Evolutionary conservation across 1,284 basidiomycete species (phyloP).

Genomic region (Rhodotorula sp.): DNA sequence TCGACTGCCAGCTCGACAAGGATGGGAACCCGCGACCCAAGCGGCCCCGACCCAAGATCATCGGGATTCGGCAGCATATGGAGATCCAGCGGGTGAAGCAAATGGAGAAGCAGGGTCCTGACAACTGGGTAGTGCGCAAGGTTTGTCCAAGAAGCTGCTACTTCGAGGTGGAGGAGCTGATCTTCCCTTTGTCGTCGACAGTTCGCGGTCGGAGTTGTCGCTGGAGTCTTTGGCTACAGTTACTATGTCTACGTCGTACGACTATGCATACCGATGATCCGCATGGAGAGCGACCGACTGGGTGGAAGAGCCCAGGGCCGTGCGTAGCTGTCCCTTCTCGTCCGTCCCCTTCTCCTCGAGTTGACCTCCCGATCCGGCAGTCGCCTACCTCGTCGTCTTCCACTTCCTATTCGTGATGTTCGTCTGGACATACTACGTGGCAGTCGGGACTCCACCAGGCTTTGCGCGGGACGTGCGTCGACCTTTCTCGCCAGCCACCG

Average conservation of each 20-base stretch:
- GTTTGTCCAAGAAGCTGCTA: background rate
- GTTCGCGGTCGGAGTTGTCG: constrained; percentile 35
- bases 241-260: constrained; percentile 44
- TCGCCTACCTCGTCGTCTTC: constrained; percentile 42
- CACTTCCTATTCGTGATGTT: constrained; percentile 43
- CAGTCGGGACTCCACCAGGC: constrained; percentile 38
- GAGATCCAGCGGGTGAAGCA: constrained; percentile 20
- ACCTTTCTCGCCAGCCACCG: background rate
- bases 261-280: constrained; percentile 40
- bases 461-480: constrained; percentile 39
- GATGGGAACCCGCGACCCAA: background rate
- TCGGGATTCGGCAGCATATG: constrained; percentile 21
- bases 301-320: constrained; percentile 38
- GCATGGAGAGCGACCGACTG: constrained; percentile 24
- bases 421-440: constrained; percentile 39
- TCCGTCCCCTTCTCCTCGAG: background rate
- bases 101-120: constrained; percentile 22
- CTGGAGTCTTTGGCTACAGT: constrained; percentile 30
- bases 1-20: constrained; percentile 33
- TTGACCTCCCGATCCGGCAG: background rate
- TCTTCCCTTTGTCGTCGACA: background rate
- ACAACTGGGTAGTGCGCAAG: constrained; percentile 32
- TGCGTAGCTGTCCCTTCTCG: constrained; percentile 12
- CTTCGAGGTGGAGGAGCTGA: background rate
- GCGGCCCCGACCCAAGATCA: background rate